A percentile compares a stretch with the other conserved stretches of the same genome.
phyloP scores from a whole-genome alignment of 176 grass and related monocot species.

The Bolboschoenus planiculmis region DNA sequence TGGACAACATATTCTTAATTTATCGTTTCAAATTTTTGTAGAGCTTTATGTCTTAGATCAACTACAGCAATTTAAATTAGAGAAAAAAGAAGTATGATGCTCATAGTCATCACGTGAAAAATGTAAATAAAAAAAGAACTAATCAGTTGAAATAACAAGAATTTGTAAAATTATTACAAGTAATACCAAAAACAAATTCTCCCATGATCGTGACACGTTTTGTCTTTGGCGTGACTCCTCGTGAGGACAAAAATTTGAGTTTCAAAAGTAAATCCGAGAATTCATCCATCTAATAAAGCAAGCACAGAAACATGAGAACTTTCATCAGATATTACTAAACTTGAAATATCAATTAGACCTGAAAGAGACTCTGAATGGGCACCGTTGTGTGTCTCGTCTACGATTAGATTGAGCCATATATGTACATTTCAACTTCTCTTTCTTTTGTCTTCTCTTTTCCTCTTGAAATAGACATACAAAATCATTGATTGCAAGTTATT shows the following conservation, averaged over 20 bases:
- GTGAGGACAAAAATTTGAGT: conserved; percentile 10
- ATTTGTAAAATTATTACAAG: background rate
- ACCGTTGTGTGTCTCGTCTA: background rate
- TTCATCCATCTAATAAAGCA: background rate
- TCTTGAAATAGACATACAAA: background rate
- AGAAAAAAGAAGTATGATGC: background rate
- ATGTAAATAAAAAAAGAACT: background rate
- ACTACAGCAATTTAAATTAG: background rate
- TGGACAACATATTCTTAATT: background rate
- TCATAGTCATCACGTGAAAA: background rate
- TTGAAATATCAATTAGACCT: background rate
- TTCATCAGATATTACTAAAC: background rate
- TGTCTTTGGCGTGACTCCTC: background rate
- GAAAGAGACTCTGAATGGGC: background rate
- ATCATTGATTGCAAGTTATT: background rate
- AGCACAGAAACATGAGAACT: background rate
- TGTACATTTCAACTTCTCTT: background rate
- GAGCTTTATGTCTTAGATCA: background rate
- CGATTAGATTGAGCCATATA: background rate
- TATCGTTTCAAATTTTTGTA: background rate
- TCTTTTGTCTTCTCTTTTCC: background rate
- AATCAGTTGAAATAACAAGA: background rate
- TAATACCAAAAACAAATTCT: background rate
- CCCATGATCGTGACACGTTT: background rate
- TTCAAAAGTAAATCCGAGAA: background rate